Evolutionary conservation across 495 filamentous ascomycete species (phyloP).

Genomic region (Podospora pseudoanserina): DNA sequence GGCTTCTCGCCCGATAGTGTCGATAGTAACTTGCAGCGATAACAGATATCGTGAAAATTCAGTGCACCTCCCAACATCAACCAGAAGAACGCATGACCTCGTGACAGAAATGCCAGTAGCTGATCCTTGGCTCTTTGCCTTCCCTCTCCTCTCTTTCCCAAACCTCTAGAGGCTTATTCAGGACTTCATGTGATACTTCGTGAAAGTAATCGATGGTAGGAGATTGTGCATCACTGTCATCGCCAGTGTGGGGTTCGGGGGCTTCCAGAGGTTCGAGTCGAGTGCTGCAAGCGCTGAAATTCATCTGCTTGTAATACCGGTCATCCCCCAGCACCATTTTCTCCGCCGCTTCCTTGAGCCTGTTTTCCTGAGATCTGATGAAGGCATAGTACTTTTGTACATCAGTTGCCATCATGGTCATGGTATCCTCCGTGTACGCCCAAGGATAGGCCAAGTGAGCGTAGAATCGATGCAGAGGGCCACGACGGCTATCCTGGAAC

Average conservation of each 20-base stretch:
- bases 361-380: not conserved
- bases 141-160: not conserved
- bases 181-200: not conserved
- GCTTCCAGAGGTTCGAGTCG: too few species aligned
- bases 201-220: not conserved
- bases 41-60: not conserved
- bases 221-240: not conserved
- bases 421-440: not conserved
- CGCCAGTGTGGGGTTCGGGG: not conserved
- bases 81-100: not conserved
- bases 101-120: not conserved
- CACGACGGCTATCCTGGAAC: not conserved
- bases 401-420: not conserved
- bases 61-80: not conserved
- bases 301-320: not conserved
- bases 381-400: not conserved
- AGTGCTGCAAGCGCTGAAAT: not conserved
- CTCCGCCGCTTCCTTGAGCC: not conserved
- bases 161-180: not conserved
- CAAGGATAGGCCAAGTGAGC: constrained; percentile 9
- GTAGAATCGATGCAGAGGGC: constrained; percentile 11
- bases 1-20: too few species aligned
- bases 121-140: not conserved
- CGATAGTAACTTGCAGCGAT: not conserved
- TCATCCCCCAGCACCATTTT: not conserved